Evolutionary conservation across 805 yeast genomes (phyloP), one percentile per base, ranked within the genome.

Genomic region (Kazachstania taianensis): DNA sequence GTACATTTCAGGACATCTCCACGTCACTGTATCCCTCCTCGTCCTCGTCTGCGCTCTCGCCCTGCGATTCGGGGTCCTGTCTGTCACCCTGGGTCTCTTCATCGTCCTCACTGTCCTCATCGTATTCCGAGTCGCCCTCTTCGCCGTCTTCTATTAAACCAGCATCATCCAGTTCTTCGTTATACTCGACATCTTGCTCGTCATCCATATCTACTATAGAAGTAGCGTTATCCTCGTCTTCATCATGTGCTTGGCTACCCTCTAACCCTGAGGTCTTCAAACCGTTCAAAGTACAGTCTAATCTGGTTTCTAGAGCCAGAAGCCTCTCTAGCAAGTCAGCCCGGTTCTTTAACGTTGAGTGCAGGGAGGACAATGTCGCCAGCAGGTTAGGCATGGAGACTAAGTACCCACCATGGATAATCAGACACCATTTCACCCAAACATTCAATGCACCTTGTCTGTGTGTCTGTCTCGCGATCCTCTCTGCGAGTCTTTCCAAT

Each of bases 351-450:
- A 92, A 63, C 3, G 82, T 75, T 5, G 77, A 63, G 50, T 80
- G 81, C 41, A 89, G 59, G 2, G 75, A 63, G 8, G 79, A 73
- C 40, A 86, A 62, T 16, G 75, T 64, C 26, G 67, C 72, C 36
- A 74, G 64, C 38, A 78, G 66, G 37, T 74, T 65, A 38, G 66
- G 65, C 26, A 63, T 53, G 27, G 59, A 52, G 26, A 60, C 61
- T 34, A 67, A 63, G 43, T 78, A 71, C 1, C 83, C 84, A 31
- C 96, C 97, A 55, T 85, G 94, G 5, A 75, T 66, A 30, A 89
- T 70, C 50, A 92, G 65, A 18, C 85, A 65, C 87, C 94, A 85
- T 56, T 84, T 82, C 37, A 89, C 74, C 97, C 97, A 92, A 5
- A 73, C 59, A 28, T 73, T 70, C 39, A 67, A 60, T 32, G 67